These are phyloP conservation scores for Aspergillus cristatus DNA, from an alignment of 495 filamentous ascomycete genomes.

Conservation along the genomic window DNA sequence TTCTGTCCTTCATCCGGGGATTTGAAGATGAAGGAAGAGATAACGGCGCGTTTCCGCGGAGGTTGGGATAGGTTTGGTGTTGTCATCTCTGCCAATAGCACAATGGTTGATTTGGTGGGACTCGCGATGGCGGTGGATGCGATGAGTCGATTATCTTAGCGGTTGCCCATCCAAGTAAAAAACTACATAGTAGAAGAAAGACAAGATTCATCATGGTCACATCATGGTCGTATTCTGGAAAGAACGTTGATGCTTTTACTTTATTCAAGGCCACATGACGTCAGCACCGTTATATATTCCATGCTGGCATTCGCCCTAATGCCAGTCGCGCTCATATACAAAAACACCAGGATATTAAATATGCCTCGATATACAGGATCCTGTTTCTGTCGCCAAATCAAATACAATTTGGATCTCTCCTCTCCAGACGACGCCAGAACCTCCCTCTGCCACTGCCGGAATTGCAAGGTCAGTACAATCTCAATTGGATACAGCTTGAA, in stretches of 20 bases:
- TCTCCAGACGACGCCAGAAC: conserved; percentile 51
- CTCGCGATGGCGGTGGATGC: no score
- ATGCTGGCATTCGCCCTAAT: no score
- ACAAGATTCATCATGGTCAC: not conserved
- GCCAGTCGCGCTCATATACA: no score
- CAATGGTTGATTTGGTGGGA: no score
- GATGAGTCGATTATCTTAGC: no score
- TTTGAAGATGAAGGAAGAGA: conserved; percentile 49
- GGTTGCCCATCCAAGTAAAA: no score
- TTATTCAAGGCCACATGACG: not conserved
- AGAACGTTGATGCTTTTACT: no score
- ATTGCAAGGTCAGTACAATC: conserved; percentile 43
- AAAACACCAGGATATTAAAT: no score
- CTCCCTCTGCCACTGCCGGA: conserved; percentile 56
- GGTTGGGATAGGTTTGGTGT: not conserved
- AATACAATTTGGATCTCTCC: conserved; percentile 35
- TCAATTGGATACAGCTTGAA: no score
- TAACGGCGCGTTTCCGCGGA: conserved; percentile 36
- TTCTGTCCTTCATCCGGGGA: conserved; percentile 15
- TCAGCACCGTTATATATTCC: no score
- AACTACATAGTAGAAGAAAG: no score
- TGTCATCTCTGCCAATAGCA: not conserved
- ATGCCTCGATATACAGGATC: conserved; percentile 34
- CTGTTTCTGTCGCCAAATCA: conserved; percentile 40
- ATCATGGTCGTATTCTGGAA: no score